Evolutionary conservation across 2,329 filamentous ascomycete genomes (phyloP), one percentile per base, ranked within the genome.

Genomic region (Mycosphaerella arachidis): DNA sequence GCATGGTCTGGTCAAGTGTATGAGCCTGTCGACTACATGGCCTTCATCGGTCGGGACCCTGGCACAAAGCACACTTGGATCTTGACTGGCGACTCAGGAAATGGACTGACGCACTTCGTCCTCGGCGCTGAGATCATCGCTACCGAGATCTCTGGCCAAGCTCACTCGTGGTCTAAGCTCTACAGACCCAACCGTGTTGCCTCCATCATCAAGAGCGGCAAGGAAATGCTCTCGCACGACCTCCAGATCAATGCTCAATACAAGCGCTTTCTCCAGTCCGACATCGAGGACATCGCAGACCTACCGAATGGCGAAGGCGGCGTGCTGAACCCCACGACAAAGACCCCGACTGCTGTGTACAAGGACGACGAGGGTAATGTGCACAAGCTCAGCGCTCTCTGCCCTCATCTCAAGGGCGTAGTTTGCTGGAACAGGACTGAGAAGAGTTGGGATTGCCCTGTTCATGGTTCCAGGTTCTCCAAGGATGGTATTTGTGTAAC

Each of bases 1-100:
- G 74, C 74, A 20, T 85, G 82, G 82, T 82, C 79, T 35, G 82
- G 83, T 0, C 83, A 86, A 70, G 76, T 85, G 48, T 79, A 81
- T 63, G 82, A 85, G 61, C 81, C 82, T 0, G 75, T 79, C 10
- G 82, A 85, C 64, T 78, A 76, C 67, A 76, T 85, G 75, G 82
- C 77, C 0, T 84, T 81, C 60, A 83, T 84, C 53, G 83, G 83
- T 30, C 78, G 77, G 63, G 84, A 84, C 65, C 79, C 81, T 55
- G 81, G 81, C 12, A 74, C 70, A 12, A 76, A 80, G 40, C 78
- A 79, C 66, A 78, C 79, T 2, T 86, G 80, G 61, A 76, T 85
- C 45, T 73, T 82, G 6, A 85, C 82, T 0, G 82, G 83, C 0
- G 83, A 85, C 65, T 83, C 79, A 2, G 83, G 83, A 1, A 82